Conservation (phyloP, 2,329 filamentous ascomycete species). For the Colletotrichum shisoi region DNA sequence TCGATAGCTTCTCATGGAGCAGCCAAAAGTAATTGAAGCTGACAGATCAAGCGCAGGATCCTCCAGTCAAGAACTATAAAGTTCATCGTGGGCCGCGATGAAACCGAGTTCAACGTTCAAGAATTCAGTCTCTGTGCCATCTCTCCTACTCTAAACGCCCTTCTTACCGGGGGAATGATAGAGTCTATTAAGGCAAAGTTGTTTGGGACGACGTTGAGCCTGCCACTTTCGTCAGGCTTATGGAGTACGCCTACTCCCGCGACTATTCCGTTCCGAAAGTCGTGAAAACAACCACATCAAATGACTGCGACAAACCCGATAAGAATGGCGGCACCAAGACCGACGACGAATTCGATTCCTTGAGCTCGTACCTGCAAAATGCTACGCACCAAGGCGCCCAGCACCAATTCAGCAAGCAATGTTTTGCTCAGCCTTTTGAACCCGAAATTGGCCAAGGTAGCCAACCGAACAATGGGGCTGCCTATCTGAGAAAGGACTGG, state of each 20-base stretch:
- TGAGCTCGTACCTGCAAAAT: too few species aligned
- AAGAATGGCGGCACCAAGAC: too few species aligned
- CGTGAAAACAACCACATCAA: not conserved
- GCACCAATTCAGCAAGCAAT: too few species aligned
- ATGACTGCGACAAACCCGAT: not conserved
- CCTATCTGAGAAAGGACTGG: too few species aligned
- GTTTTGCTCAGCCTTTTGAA: too few species aligned
- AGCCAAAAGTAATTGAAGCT: too few species aligned
- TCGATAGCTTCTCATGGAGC: too few species aligned
- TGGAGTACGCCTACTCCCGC: not conserved
- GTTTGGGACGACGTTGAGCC: not conserved
- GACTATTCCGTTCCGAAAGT: not conserved
- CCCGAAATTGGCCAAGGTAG: too few species aligned
- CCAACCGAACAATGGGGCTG: too few species aligned
- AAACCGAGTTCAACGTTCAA: not conserved
- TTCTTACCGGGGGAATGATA: not conserved
- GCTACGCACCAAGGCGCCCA: too few species aligned
- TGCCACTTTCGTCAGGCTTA: not conserved
- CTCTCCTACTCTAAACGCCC: not conserved
- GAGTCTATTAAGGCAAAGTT: constrained; percentile 3
- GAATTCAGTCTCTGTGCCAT: not conserved
- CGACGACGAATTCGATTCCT: too few species aligned
- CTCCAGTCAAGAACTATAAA: not conserved
- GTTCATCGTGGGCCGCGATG: constrained; percentile 4
- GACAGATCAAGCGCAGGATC: not conserved